A percentile compares a stretch with the other conserved stretches of the same genome.
These are phyloP conservation scores for Ganoderma multipileum DNA, from an alignment of 1,284 basidiomycete species.

Conservation along the genomic window DNA sequence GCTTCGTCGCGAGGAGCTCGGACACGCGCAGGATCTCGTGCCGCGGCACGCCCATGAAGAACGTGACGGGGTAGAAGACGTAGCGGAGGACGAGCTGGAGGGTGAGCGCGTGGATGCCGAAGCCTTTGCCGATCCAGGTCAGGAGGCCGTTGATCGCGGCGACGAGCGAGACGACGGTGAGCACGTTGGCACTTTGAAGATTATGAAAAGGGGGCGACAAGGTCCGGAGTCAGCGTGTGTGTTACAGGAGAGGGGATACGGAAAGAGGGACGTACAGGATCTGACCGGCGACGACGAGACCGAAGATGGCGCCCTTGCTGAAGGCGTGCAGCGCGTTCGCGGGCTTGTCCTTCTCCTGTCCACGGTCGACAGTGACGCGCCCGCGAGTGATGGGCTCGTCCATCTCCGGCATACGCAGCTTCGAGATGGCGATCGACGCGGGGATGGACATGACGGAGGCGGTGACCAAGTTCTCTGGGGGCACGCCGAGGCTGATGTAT, in stretches of 20 bases:
- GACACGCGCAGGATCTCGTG: slow-evolving; percentile 76
- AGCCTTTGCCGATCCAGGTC: slow-evolving; percentile 89
- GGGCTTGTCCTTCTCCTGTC: slow-evolving; percentile 61
- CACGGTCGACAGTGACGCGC: slow-evolving; percentile 79
- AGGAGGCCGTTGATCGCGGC: slow-evolving; percentile 85
- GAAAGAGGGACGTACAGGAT: slow-evolving; percentile 63
- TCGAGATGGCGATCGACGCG: slow-evolving; percentile 90
- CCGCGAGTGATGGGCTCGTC: slow-evolving; percentile 90
- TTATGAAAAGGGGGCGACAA: not conserved
- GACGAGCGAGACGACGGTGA: slow-evolving; percentile 83
- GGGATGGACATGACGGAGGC: slow-evolving; percentile 96
- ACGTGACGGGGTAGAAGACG: slow-evolving; percentile 87
- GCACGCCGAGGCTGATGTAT: slow-evolving; percentile 86
- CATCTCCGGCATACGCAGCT: slow-evolving; percentile 83
- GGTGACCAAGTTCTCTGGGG: slow-evolving; percentile 84
- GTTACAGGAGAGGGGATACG: not conserved
- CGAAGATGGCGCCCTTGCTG: slow-evolving; percentile 86
- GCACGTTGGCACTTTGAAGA: slow-evolving; percentile 69
- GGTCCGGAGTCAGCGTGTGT: slow-evolving; percentile 6
- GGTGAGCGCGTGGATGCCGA: slow-evolving; percentile 84
- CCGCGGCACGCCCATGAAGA: slow-evolving; percentile 83
- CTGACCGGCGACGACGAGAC: slow-evolving; percentile 85
- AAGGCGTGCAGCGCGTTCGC: slow-evolving; percentile 90
- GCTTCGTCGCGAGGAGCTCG: slow-evolving; percentile 86
- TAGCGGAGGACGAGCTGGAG: slow-evolving; percentile 88